Base-by-base conservation (phyloP, 2,329 filamentous ascomycete species). In the Cytospora leucostoma region DNA sequence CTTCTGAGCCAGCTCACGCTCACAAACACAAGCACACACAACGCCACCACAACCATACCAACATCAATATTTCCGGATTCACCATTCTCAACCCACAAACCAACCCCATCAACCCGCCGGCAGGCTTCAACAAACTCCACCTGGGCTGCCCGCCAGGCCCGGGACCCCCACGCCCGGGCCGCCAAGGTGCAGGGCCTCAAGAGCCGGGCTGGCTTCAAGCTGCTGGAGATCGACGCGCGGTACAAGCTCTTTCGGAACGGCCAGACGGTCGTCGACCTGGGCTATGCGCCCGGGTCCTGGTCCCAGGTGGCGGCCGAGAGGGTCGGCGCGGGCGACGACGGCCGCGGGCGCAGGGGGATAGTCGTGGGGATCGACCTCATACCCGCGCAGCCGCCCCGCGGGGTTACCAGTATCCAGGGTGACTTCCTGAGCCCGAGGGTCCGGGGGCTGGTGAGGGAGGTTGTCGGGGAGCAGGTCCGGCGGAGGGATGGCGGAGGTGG, bases 311-410 rank as follows among this genome's bases (percentile, higher is more conserved):
- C 95, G 19, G 79, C 90, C 38, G 89, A 92, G 65, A 84, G 87
- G 59, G 96, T 92, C 5, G 82, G 84, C 65, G 93, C 93, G 0
- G 77, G 84, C 53, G 93, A 93, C 10, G 86, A 27, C 27, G 27
- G 27, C 27, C 27, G 27, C 27, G 27, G 27, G 27, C 27, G 27
- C 27, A 27, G 27, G 27, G 27, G 27, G 27, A 4, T 89, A 51
- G 88, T 99, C 13, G 80, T 99, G 34, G 96, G 95, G 12, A 94
- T 99, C 71, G 95, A 99, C 74, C 84, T 99, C 58, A 92, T 99
- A 68, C 95, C 95, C 5, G 92, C 93, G 0, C 90, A 94, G 73
- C 94, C 96, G 6, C 95, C 95, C 0, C 87, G 85, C 71, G 95
- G 95, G 27, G 93, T 96, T n/a, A 93, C 91, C 34, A 92, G 92